Conservation (phyloP, 257 asterid species). For the Nicotiana knightiana region DNA sequence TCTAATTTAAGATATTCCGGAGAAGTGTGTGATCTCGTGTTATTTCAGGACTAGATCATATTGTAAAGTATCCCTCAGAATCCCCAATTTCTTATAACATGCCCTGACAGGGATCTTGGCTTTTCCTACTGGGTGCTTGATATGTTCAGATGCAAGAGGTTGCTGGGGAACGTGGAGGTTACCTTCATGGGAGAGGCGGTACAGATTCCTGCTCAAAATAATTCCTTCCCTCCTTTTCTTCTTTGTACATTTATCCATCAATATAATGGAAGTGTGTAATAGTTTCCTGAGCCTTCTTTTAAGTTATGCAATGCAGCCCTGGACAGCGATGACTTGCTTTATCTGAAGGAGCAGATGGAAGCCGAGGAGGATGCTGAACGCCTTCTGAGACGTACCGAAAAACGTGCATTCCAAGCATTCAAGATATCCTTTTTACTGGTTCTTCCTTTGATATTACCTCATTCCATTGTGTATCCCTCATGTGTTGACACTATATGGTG, state of each 20-base stretch:
- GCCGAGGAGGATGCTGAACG: conserved; percentile 98
- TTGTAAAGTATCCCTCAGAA: background rate
- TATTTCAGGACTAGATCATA: background rate
- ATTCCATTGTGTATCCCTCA: too few species aligned
- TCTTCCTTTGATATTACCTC: background rate
- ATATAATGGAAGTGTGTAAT: background rate
- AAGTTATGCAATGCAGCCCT: conserved; percentile 63
- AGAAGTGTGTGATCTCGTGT: background rate
- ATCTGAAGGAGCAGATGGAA: conserved; percentile 99
- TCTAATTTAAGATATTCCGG: background rate
- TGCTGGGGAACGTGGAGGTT: conserved; percentile 99
- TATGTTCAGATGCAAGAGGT: conserved; percentile 91
- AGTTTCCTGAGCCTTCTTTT: conserved; percentile 20
- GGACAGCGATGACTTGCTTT: conserved; percentile 97
- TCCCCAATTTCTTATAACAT: conserved; percentile 44
- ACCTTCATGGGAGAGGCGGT: conserved; percentile 99
- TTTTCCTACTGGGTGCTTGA: conserved; percentile 54
- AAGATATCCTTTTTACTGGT: conserved; percentile 68
- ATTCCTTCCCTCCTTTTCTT: background rate
- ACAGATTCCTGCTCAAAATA: conserved; percentile 14
- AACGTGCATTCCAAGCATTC: conserved; percentile 92
- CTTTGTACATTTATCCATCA: background rate
- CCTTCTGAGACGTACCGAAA: conserved; percentile 85
- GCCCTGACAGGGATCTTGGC: conserved; percentile 99
- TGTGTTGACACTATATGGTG: background rate